Evolutionary conservation across 805 yeast species (phyloP).

Genomic region (Jamesozyma lodderae): DNA sequence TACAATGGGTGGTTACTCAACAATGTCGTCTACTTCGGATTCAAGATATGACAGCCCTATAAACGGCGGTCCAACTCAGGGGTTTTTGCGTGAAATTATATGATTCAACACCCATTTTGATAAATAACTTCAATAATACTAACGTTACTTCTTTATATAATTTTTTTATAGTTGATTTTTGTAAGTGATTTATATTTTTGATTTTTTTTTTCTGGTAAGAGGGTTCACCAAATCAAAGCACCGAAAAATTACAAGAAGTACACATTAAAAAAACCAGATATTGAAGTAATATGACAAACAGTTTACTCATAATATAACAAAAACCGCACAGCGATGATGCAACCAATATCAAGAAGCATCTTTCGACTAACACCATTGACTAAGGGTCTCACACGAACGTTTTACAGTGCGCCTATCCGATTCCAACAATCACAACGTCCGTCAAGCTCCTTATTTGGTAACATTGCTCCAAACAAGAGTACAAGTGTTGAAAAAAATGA

Average conservation of each 20-base stretch:
- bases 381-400: background rate
- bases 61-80: slow-evolving; percentile 7
- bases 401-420: background rate
- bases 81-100: slow-evolving; percentile 19
- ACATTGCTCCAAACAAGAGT: background rate
- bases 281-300: too few relatives aligned
- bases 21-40: slow-evolving; percentile 15
- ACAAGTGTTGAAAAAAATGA: background rate
- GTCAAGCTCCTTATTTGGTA: slow-evolving; percentile 4
- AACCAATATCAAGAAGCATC: background rate
- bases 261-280: too few relatives aligned
- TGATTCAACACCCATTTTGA: background rate
- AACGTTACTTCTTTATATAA: too few relatives aligned
- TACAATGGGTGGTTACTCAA: slow-evolving; percentile 10
- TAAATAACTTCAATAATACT: too few relatives aligned
- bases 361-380: background rate
- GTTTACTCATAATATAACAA: background rate
- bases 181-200: too few relatives aligned
- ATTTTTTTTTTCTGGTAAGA: too few relatives aligned
- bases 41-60: too few relatives aligned
- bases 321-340: too few relatives aligned
- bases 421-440: background rate
- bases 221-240: too few relatives aligned
- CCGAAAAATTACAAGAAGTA: too few relatives aligned
- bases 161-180: too few relatives aligned